Evolutionary conservation across 140 eudicot species (phyloP).

Genomic region (Bidens hawaiensis): DNA sequence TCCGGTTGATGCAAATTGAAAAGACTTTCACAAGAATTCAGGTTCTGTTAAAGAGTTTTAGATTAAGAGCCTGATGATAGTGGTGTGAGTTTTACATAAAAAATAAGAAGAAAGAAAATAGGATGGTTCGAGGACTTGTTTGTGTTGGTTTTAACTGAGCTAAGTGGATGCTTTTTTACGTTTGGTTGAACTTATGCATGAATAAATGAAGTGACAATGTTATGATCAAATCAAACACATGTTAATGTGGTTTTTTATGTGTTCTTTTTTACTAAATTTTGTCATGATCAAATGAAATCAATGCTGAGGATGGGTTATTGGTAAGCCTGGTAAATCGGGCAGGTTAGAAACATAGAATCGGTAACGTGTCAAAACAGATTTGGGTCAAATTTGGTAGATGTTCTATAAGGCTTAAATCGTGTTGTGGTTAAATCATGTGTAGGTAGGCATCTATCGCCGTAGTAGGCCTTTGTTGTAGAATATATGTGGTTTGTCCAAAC

Average conservation of each 20-base stretch:
- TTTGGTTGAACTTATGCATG: not conserved
- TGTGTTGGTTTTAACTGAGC: slow-evolving; percentile 21
- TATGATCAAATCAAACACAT: not conserved
- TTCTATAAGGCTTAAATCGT: not conserved
- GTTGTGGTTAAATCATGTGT: not conserved
- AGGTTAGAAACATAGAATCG: too few species aligned
- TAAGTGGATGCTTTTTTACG: slow-evolving; percentile 18
- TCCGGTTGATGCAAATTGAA: slow-evolving; percentile 11
- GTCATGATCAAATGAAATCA: not conserved
- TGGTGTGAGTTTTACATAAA: slow-evolving; percentile 17
- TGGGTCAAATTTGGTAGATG: not conserved
- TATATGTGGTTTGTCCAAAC: not conserved
- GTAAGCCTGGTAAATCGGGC: not conserved
- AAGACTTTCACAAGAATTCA: slow-evolving; percentile 8
- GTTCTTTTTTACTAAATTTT: not conserved
- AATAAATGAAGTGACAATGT: slow-evolving; percentile 24
- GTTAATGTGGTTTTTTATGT: slow-evolving; percentile 3
- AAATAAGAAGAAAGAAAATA: not conserved
- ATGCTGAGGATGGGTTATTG: not conserved
- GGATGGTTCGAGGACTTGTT: slow-evolving; percentile 12
- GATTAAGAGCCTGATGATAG: slow-evolving; percentile 25
- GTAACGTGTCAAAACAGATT: not conserved
- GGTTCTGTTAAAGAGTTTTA: slow-evolving; percentile 26
- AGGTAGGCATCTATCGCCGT: not conserved
- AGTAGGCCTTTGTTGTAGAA: not conserved